phyloP scores from a whole-genome alignment of 2,329 filamentous ascomycete genomes.

The Xylaria sp. region DNA sequence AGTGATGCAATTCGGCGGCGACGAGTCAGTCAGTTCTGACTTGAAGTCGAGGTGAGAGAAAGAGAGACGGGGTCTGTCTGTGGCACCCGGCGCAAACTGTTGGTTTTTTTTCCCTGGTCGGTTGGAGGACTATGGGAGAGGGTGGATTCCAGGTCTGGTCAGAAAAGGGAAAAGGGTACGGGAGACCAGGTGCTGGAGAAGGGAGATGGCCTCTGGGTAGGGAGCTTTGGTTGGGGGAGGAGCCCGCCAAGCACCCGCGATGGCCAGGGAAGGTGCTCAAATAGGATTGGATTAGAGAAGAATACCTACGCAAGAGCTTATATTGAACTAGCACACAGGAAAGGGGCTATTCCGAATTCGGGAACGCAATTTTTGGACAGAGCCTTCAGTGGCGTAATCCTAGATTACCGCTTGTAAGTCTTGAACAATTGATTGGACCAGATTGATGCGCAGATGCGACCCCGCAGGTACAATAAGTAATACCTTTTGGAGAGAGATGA shows the following conservation, averaged over 20 bases:
- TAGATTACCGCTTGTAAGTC: constrained; percentile 1
- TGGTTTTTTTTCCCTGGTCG: constrained; percentile 30
- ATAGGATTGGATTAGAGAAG: constrained; percentile 28
- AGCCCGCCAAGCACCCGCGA: constrained; percentile 11
- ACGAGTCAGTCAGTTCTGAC: constrained; percentile 29
- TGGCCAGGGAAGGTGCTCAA: constrained; percentile 16
- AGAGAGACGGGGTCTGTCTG: constrained; percentile 34
- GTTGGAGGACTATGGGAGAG: constrained; percentile 4
- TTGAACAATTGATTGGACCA: constrained; percentile 25
- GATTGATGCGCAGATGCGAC: constrained; percentile 9
- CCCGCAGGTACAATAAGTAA: constrained; percentile 17
- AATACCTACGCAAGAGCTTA: constrained; percentile 10
- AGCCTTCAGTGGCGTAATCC: constrained; percentile 1
- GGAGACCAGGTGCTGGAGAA: constrained; percentile 32
- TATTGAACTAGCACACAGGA: constrained; percentile 2
- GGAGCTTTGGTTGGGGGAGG: constrained; percentile 28
- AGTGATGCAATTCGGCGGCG: constrained; percentile 25
- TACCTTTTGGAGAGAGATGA: constrained; percentile 7
- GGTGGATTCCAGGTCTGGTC: constrained; percentile 38
- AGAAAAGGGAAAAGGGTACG: constrained; percentile 42
- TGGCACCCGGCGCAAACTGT: constrained; percentile 45
- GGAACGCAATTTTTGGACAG: constrained; percentile 29
- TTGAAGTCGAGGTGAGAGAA: constrained; percentile 33
- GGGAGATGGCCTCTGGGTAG: constrained; percentile 29
- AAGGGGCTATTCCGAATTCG: constrained; percentile 15